A percentile compares a stretch with the other conserved stretches of the same genome.
These are phyloP conservation scores for Histomonas meleagridis DNA, from an alignment of 208 protist species.

Conservation along the genomic window DNA sequence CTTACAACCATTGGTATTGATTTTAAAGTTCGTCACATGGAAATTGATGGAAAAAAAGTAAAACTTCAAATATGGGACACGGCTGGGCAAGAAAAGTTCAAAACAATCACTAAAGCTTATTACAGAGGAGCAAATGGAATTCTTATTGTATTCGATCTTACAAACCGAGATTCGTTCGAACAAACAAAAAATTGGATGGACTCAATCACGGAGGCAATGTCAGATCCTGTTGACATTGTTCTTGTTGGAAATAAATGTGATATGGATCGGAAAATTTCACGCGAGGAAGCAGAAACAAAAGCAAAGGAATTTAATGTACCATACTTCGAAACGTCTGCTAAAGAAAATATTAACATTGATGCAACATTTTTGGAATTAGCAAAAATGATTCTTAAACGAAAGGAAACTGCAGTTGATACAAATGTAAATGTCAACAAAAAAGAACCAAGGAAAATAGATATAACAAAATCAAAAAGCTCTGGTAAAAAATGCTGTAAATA, in stretches of 20 bases:
- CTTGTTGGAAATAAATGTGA: constrained; percentile 96
- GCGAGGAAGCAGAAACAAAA: background rate
- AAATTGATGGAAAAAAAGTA: constrained; percentile 45
- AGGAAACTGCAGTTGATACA: too few species aligned
- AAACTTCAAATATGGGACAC: constrained; percentile 52
- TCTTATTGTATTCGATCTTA: constrained; percentile 70
- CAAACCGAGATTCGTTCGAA: constrained; percentile 52
- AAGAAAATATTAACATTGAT: background rate
- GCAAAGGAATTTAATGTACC: background rate
- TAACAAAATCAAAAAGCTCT: too few species aligned
- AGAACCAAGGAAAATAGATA: too few species aligned
- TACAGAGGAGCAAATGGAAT: constrained; percentile 93
- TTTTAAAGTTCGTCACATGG: constrained; percentile 60
- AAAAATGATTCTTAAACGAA: background rate
- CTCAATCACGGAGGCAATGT: constrained; percentile 90
- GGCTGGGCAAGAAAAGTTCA: constrained; percentile 75
- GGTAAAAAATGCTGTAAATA: too few species aligned
- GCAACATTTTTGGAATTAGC: background rate
- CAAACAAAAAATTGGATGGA: constrained; percentile 67
- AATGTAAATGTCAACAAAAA: too few species aligned
- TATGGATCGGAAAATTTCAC: constrained; percentile 50
- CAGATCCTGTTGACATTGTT: constrained; percentile 92
- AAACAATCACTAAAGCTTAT: constrained; percentile 68
- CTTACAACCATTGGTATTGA: constrained; percentile 94
- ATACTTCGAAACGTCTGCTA: background rate